These are phyloP conservation scores for Toxoplasma gondii DNA, from an alignment of 169 alveolate genomes.

Conservation along the genomic window DNA sequence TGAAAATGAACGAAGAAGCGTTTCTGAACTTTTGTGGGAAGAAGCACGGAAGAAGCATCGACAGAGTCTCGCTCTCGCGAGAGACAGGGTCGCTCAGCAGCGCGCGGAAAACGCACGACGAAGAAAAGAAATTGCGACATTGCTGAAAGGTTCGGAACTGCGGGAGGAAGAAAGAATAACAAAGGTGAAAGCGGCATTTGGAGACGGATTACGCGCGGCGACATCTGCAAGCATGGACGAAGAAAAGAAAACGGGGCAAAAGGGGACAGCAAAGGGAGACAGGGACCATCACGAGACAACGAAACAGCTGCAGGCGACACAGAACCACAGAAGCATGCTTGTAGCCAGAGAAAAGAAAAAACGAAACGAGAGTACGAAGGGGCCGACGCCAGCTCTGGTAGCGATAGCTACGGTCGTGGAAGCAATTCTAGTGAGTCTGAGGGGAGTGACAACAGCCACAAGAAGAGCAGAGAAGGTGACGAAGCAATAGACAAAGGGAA, in stretches of 20 bases:
- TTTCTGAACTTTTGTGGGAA: not conserved
- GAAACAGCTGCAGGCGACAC: not conserved
- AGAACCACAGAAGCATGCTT: not conserved
- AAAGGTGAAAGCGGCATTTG: no score
- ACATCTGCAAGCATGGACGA: not conserved
- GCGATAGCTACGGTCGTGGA: no score
- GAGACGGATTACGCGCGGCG: no score
- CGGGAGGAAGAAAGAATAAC: no score
- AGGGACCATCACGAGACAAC: not conserved
- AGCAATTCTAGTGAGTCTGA: no score
- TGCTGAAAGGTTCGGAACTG: not conserved
- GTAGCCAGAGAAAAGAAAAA: no score
- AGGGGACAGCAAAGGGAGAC: not conserved
- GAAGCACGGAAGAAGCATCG: not conserved
- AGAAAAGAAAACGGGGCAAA: not conserved
- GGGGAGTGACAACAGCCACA: no score
- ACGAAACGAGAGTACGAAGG: no score
- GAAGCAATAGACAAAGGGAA: no score
- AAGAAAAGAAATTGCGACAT: not conserved
- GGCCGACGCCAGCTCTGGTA: no score
- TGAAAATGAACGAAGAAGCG: not conserved
- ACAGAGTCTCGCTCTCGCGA: not conserved
- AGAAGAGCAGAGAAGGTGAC: no score
- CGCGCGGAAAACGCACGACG: not conserved
- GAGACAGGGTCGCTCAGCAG: not conserved